These are phyloP conservation scores for Cryphonectria carpinicola DNA, from an alignment of 2,329 filamentous ascomycete genomes.

Conservation along the genomic window DNA sequence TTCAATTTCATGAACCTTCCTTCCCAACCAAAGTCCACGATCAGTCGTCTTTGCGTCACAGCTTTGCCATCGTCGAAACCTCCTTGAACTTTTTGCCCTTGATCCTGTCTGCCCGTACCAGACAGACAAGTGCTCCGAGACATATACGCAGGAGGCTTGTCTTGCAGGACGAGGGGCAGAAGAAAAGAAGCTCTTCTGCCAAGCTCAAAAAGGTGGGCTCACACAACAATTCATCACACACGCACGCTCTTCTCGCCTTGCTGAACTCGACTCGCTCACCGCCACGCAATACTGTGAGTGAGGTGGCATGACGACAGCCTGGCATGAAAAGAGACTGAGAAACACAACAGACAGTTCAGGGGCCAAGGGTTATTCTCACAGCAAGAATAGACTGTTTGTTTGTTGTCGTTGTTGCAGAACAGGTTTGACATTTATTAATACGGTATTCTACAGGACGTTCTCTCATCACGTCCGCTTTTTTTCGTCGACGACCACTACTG, in stretches of 20 bases:
- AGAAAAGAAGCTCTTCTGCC: neutral
- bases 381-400: neutral
- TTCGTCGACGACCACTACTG: neutral
- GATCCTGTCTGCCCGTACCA: neutral
- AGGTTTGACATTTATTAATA: neutral
- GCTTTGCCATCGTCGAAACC: neutral
- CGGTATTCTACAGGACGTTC: neutral
- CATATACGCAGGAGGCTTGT: neutral
- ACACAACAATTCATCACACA: neutral
- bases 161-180: neutral
- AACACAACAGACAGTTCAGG: neutral
- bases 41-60: no score
- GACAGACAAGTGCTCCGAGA: neutral
- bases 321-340: neutral
- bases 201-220: slow-evolving; percentile 3
- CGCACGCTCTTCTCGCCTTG: neutral
- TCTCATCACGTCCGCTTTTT: neutral
- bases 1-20: no score
- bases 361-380: neutral
- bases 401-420: neutral
- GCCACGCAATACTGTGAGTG: neutral
- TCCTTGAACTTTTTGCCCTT: no score
- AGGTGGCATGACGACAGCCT: neutral
- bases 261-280: neutral
- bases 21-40: no score